Percentiles rank a stretch among this genome's conserved stretches.
Evolutionary conservation across 257 asterid genomes (phyloP).

Genomic region (Phtheirospermum japonicum): DNA sequence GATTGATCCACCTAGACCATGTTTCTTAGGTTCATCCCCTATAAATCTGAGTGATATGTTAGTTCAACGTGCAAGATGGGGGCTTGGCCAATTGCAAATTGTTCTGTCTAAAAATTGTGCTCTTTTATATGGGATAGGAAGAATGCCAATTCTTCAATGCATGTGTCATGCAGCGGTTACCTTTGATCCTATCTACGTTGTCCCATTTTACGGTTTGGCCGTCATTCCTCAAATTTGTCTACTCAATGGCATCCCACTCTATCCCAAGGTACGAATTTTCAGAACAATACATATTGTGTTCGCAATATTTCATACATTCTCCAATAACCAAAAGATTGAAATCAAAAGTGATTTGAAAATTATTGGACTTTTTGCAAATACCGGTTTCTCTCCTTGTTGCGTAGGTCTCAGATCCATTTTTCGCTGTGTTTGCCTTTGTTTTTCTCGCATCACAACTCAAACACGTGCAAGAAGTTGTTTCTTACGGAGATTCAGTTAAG

Average conservation of each 20-base stretch:
- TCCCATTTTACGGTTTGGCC: constrained; percentile 33
- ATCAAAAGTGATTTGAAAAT: no score
- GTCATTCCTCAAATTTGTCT: constrained; percentile 41
- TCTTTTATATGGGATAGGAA: constrained; percentile 37
- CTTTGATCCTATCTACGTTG: constrained; percentile 23
- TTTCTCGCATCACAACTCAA: constrained; percentile 44
- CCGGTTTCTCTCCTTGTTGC: neutral
- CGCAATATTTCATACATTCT: no score
- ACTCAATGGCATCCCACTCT: constrained; percentile 31
- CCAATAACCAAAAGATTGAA: no score
- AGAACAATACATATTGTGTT: no score
- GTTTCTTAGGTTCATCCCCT: constrained; percentile 46
- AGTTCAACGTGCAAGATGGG: constrained; percentile 49
- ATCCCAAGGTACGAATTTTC: constrained; percentile 38
- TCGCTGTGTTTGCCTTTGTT: constrained; percentile 34
- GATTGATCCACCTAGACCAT: constrained; percentile 38
- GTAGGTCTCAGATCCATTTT: constrained; percentile 48
- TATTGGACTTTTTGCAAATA: neutral
- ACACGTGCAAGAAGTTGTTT: constrained; percentile 47
- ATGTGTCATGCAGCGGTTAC: constrained; percentile 30
- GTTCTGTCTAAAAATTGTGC: constrained; percentile 34
- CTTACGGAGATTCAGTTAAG: constrained; percentile 40
- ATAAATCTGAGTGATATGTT: constrained; percentile 41
- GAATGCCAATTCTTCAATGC: constrained; percentile 36
- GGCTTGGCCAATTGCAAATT: constrained; percentile 36